phyloP scores from a whole-genome alignment of 495 filamentous ascomycete species.

The Hamigera avellanea region DNA sequence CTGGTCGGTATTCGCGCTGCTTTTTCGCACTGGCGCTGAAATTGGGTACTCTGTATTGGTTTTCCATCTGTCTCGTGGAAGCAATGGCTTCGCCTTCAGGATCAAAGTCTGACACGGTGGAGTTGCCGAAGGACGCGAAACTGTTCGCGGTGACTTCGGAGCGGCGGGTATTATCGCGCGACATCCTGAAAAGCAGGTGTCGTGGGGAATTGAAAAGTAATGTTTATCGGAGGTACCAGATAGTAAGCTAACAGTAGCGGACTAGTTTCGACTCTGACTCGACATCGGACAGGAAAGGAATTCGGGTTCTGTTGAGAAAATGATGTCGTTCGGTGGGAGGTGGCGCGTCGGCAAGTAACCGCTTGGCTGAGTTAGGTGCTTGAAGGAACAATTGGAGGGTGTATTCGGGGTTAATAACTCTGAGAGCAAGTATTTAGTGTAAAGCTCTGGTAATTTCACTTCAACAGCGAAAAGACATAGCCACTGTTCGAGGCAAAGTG shows the following conservation, averaged over 20 bases:
- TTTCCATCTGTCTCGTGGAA: constrained; percentile 36
- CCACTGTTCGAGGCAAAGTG: neutral
- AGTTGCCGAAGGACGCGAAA: constrained; percentile 22
- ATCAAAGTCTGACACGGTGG: constrained; percentile 36
- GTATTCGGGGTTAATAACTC: too few species aligned
- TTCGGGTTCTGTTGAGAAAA: too few species aligned
- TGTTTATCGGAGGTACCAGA: neutral
- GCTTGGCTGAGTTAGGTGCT: too few species aligned
- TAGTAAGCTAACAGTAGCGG: too few species aligned
- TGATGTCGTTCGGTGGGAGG: too few species aligned
- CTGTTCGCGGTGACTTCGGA: constrained; percentile 10
- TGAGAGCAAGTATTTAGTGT: too few species aligned
- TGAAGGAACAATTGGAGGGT: too few species aligned
- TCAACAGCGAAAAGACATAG: neutral
- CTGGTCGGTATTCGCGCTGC: constrained; percentile 9
- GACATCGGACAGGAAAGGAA: too few species aligned
- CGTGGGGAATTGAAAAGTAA: neutral
- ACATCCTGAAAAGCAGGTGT: constrained; percentile 16
- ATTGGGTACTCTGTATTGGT: constrained; percentile 26
- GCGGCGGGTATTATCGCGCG: constrained; percentile 14
- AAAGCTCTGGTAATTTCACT: too few species aligned
- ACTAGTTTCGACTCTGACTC: too few species aligned
- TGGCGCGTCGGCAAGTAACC: too few species aligned
- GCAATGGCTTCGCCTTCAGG: constrained; percentile 40
- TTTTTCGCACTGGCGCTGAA: constrained; percentile 20